Conservation (phyloP, 257 asterid genomes). For the Misopates orontium region DNA sequence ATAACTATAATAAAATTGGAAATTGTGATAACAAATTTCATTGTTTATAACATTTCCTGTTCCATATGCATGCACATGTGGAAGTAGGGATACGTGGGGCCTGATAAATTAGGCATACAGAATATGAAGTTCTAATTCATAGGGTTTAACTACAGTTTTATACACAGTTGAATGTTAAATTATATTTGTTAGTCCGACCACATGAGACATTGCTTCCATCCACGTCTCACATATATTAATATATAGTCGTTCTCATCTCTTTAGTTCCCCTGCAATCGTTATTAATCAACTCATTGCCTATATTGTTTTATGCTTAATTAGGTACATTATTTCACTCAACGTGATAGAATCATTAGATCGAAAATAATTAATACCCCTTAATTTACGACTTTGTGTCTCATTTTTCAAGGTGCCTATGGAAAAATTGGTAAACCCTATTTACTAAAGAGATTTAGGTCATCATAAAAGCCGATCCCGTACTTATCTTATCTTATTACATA, state of each 20-base stretch:
- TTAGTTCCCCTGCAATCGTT: too few relatives aligned
- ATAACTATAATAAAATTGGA: too few relatives aligned
- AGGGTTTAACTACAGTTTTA: not conserved
- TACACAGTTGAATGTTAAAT: too few relatives aligned
- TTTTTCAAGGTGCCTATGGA: conserved; percentile 40
- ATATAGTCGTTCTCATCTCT: not conserved
- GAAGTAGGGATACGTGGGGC: conserved; percentile 7
- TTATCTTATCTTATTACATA: too few relatives aligned
- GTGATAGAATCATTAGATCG: conserved; percentile 31
- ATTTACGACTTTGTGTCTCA: conserved; percentile 38
- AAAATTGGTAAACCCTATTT: conserved; percentile 7
- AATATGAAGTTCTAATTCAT: conserved; percentile 20
- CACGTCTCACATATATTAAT: conserved; percentile 22
- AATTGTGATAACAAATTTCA: not conserved
- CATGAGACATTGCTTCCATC: conserved; percentile 44
- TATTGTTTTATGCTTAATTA: too few relatives aligned
- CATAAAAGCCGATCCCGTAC: not conserved
- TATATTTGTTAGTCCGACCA: conserved; percentile 36
- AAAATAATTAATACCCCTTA: conserved; percentile 31
- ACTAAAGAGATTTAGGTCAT: not conserved
- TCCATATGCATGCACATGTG: conserved; percentile 5
- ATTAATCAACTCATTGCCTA: too few relatives aligned
- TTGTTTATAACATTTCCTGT: not conserved
- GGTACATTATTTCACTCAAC: not conserved
- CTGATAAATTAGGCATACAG: not conserved